Conservation (phyloP, 1,139 yeast species). For the Arxiozyma telluris region DNA sequence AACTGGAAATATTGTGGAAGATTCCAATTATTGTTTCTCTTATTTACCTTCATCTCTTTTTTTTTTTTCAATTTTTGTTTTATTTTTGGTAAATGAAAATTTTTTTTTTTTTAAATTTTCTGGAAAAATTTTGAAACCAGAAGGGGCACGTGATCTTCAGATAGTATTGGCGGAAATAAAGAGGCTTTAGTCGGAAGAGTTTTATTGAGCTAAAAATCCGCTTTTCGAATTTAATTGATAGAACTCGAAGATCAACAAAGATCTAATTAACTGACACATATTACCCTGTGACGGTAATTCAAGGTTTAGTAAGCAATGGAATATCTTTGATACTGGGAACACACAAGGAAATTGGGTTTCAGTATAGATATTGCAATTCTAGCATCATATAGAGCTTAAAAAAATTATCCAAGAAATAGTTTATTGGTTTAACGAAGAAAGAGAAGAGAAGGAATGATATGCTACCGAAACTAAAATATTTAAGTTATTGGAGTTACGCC, state of each 20-base stretch:
- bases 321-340: not conserved
- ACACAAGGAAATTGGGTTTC: not conserved
- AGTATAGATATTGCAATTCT: not conserved
- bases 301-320: not conserved
- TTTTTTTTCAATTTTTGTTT: not conserved
- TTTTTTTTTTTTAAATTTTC: too few species aligned
- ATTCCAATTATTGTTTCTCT: not conserved
- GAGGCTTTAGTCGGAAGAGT: too few species aligned
- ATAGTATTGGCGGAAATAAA: not conserved
- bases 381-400: not conserved
- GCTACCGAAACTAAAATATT: not conserved
- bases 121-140: not conserved
- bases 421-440: not conserved
- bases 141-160: not conserved
- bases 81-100: not conserved
- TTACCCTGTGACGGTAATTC: not conserved
- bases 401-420: too few species aligned
- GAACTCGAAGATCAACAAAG: not conserved
- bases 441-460: not conserved
- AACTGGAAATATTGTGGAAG: not conserved
- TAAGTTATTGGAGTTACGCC: conserved; percentile 6
- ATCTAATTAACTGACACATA: not conserved
- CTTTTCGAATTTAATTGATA: too few species aligned
- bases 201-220: too few species aligned
- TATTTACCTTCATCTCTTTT: not conserved